phyloP scores from a whole-genome alignment of 176 grass and related monocot species.

The Aegilops bicornis region DNA sequence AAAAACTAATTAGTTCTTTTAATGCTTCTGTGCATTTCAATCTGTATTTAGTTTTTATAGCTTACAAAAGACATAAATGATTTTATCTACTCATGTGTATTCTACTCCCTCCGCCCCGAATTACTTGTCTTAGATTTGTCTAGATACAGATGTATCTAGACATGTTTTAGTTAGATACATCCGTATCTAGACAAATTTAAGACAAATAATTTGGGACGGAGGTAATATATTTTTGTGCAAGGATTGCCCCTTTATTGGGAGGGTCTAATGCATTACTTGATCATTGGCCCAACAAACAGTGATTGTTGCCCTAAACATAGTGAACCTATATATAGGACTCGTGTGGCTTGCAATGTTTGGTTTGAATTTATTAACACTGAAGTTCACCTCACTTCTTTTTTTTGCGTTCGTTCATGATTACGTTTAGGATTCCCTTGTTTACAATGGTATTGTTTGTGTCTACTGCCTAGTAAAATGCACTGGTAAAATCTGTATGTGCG shows the following conservation, averaged over 20 bases:
- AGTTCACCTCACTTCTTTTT: background rate
- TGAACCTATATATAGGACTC: background rate
- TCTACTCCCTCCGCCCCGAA: background rate
- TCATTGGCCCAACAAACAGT: background rate
- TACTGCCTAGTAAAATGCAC: background rate
- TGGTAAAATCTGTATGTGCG: background rate
- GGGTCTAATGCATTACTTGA: background rate
- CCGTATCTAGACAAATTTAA: too few relatives aligned
- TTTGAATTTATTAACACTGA: conserved; percentile 5
- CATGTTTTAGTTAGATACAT: too few relatives aligned
- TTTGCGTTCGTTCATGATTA: background rate
- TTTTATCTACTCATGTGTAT: background rate
- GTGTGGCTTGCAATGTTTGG: background rate
- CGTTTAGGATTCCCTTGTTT: background rate
- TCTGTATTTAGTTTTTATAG: too few relatives aligned
- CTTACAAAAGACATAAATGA: background rate
- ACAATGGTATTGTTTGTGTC: background rate
- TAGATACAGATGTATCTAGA: too few relatives aligned
- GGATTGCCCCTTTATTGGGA: too few relatives aligned
- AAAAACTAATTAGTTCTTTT: background rate
- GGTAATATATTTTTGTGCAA: background rate
- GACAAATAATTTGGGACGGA: too few relatives aligned
- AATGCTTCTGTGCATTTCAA: background rate
- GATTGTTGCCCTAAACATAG: background rate
- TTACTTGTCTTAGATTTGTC: too few relatives aligned